Evolutionary conservation across 2,329 filamentous ascomycete species (phyloP).

Genomic region (Ophiocordyceps camponoti-leonardi): DNA sequence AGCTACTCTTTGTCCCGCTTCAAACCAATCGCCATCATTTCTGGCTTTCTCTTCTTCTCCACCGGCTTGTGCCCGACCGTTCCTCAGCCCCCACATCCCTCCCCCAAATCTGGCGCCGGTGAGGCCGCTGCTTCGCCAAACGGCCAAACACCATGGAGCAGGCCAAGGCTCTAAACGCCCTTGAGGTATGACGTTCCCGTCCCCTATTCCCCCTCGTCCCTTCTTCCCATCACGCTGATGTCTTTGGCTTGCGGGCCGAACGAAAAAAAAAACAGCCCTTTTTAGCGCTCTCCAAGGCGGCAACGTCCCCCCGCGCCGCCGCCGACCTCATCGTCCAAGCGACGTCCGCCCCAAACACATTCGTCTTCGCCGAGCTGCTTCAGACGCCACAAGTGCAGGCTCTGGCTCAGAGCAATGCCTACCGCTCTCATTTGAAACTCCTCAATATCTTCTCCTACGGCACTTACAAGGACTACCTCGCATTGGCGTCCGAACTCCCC

Average conservation of each 20-base stretch:
- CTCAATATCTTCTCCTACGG: constrained; percentile 88
- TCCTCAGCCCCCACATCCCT: not conserved
- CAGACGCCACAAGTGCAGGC: constrained; percentile 62
- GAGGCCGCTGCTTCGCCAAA: constrained; percentile 2
- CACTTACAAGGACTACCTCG: constrained; percentile 59
- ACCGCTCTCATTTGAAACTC: constrained; percentile 45
- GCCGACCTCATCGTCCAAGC: constrained; percentile 76
- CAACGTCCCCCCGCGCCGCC: constrained; percentile 66
- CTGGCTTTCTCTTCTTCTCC: not conserved
- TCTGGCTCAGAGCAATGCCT: constrained; percentile 44
- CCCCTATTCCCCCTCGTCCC: not conserved
- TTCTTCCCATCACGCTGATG: not conserved
- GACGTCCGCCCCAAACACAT: constrained; percentile 79
- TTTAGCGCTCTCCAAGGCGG: constrained; percentile 72
- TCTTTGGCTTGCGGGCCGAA: constrained; percentile 10
- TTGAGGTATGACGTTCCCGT: constrained; percentile 30
- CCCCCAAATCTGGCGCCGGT: not conserved
- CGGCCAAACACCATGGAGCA: constrained; percentile 45
- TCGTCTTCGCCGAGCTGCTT: constrained; percentile 87
- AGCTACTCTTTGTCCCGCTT: not conserved
- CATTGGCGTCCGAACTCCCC: constrained; percentile 39
- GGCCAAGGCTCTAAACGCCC: constrained; percentile 44
- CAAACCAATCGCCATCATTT: not conserved
- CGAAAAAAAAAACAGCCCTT: constrained; percentile 46
- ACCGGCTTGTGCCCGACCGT: not conserved